Evolutionary conservation across 164 flowering plant genomes (phyloP).

Genomic region (Brasenia schreberi): DNA sequence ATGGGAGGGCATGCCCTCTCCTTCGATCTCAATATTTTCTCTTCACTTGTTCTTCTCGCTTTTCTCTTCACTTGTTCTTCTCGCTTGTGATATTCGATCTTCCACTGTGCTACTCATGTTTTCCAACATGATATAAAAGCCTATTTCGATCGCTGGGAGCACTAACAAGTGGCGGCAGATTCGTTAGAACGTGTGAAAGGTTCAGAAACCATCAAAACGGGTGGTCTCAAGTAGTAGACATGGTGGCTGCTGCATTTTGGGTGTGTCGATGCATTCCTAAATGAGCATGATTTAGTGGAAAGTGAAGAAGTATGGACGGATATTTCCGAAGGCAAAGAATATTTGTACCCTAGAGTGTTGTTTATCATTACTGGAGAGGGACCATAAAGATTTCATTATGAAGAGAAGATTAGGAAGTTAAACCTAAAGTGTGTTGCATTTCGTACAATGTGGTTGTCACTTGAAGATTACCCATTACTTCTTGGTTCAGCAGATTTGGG

Average conservation of each 20-base stretch:
- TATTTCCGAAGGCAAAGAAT: conserved; percentile 34
- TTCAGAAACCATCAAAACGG: too few species aligned
- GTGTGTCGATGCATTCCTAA: conserved; percentile 72
- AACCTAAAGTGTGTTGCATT: conserved; percentile 87
- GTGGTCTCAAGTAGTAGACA: too few species aligned
- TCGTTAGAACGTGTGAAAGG: too few species aligned
- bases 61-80: too few species aligned
- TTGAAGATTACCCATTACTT: conserved; percentile 87
- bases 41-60: too few species aligned
- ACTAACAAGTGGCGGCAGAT: too few species aligned
- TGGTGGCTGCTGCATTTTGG: conserved; percentile 97
- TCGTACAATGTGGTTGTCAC: conserved; percentile 94
- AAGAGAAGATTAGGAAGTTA: conserved; percentile 52
- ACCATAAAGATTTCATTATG: conserved; percentile 80
- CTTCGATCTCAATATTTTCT: too few species aligned
- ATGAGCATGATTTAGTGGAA: conserved; percentile 53
- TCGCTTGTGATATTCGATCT: too few species aligned
- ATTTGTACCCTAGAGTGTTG: conserved; percentile 62
- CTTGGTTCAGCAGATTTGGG: conserved; percentile 97
- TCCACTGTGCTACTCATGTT: too few species aligned
- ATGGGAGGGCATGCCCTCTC: too few species aligned
- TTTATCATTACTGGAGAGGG: conserved; percentile 95
- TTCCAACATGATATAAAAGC: too few species aligned
- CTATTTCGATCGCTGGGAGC: too few species aligned
- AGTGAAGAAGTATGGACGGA: conserved; percentile 48